These are phyloP conservation scores for Biscutella laevigata DNA, from an alignment of 441 rosid species.

Conservation along the genomic window DNA sequence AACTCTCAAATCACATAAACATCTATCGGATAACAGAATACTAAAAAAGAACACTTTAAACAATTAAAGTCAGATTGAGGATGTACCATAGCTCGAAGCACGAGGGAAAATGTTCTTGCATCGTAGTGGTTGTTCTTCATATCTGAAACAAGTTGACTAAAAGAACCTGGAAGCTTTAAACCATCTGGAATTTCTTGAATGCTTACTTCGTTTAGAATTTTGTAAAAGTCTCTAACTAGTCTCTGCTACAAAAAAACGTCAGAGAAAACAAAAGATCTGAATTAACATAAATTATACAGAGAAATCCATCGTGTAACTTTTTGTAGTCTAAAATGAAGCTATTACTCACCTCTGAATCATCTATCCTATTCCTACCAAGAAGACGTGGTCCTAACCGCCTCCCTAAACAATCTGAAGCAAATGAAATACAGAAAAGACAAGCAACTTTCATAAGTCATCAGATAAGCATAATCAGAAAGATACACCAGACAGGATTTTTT, in stretches of 20 bases:
- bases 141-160: conserved; percentile 67
- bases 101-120: conserved; percentile 72
- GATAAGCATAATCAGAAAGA: not conserved
- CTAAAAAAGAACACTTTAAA: too few species aligned
- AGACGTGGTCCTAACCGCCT: conserved; percentile 92
- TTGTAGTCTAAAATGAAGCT: too few species aligned
- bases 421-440: conserved; percentile 9
- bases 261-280: too few species aligned
- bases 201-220: conserved; percentile 77
- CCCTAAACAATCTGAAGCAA: conserved; percentile 84
- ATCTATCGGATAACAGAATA: too few species aligned
- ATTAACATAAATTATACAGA: too few species aligned
- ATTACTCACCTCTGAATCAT: conserved; percentile 98
- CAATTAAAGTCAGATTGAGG: too few species aligned
- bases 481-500: not conserved
- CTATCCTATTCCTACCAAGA: conserved; percentile 79
- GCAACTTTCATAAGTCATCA: conserved; percentile 15
- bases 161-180: conserved; percentile 79
- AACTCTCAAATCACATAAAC: not conserved
- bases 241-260: conserved; percentile 48
- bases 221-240: conserved; percentile 71
- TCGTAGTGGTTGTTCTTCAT: conserved; percentile 80
- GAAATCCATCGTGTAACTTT: conserved; percentile 18
- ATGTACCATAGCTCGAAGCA: conserved; percentile 83
- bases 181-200: conserved; percentile 74